phyloP scores from a whole-genome alignment of 345 rosid species.

The Diplotaxis tenuifolia region DNA sequence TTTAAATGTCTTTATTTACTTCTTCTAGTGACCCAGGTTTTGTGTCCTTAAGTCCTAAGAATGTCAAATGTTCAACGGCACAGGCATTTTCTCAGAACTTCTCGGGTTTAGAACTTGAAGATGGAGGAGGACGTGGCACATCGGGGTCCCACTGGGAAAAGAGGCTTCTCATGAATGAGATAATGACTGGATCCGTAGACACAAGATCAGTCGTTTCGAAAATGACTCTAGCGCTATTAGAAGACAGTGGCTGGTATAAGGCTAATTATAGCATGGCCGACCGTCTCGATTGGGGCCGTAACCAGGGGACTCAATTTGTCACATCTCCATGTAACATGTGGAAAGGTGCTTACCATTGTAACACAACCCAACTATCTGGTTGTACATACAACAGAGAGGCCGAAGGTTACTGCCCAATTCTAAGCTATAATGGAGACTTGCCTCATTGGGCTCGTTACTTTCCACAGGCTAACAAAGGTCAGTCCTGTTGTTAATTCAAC shows the following conservation, averaged over 20 bases:
- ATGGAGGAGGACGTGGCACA: slow-evolving; percentile 99
- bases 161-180: slow-evolving; percentile 97
- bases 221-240: slow-evolving; percentile 93
- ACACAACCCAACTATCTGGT: slow-evolving; percentile 86
- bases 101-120: slow-evolving; percentile 97
- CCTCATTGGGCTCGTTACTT: slow-evolving; percentile 98
- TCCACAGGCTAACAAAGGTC: slow-evolving; percentile 95
- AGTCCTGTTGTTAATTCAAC: slow-evolving; percentile 9
- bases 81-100: slow-evolving; percentile 96
- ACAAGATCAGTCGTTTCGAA: slow-evolving; percentile 96
- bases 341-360: slow-evolving; percentile 97
- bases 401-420: slow-evolving; percentile 97
- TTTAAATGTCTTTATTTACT: not conserved
- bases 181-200: slow-evolving; percentile 99
- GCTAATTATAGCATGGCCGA: slow-evolving; percentile 99
- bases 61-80: slow-evolving; percentile 12
- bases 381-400: slow-evolving; percentile 99
- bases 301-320: slow-evolving; percentile 92
- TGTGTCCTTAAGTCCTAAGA: slow-evolving; percentile 5
- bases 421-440: slow-evolving; percentile 86
- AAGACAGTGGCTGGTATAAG: slow-evolving; percentile 99
- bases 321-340: slow-evolving; percentile 91
- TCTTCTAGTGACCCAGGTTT: not conserved
- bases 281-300: slow-evolving; percentile 94
- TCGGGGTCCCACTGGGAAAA: slow-evolving; percentile 99